These are phyloP conservation scores for Suillus ampliporus DNA, from an alignment of 768 basidiomycete species.

Conservation along the genomic window DNA sequence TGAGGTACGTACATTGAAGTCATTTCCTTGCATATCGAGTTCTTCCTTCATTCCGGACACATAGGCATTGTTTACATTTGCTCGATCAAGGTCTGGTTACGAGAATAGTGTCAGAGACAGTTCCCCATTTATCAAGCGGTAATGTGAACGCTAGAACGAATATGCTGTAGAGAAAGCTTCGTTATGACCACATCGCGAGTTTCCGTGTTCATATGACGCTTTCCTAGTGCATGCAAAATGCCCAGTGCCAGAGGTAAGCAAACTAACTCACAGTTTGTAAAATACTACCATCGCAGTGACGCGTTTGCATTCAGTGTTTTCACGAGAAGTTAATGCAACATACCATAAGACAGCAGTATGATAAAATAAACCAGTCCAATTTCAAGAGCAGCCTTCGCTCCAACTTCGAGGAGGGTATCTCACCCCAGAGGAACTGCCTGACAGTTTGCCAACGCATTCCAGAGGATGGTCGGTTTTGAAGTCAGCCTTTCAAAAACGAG, in stretches of 20 bases:
- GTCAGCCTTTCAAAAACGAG: neutral
- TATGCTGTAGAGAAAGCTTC: neutral
- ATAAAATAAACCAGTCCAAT: slow-evolving; percentile 70
- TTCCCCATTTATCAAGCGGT: slow-evolving; percentile 4
- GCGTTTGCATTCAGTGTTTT: slow-evolving; percentile 13
- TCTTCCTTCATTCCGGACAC: slow-evolving; percentile 84
- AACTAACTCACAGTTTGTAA: slow-evolving; percentile 61
- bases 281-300: slow-evolving; percentile 50
- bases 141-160: neutral
- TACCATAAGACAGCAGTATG: slow-evolving; percentile 75
- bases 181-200: neutral
- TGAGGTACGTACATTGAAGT: slow-evolving; percentile 55
- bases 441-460: slow-evolving; percentile 12
- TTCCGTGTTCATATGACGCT: neutral
- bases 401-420: slow-evolving; percentile 42
- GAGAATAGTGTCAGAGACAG: slow-evolving; percentile 13
- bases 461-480: neutral
- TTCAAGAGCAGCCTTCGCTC: slow-evolving; percentile 63
- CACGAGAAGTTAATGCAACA: slow-evolving; percentile 16
- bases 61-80: slow-evolving; percentile 75
- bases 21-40: slow-evolving; percentile 64
- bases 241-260: neutral
- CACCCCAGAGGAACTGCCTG: slow-evolving; percentile 42
- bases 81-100: slow-evolving; percentile 63
- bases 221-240: neutral